Base-by-base conservation (phyloP, 257 asterid species). In the Fraxinus cuspidata region DNA sequence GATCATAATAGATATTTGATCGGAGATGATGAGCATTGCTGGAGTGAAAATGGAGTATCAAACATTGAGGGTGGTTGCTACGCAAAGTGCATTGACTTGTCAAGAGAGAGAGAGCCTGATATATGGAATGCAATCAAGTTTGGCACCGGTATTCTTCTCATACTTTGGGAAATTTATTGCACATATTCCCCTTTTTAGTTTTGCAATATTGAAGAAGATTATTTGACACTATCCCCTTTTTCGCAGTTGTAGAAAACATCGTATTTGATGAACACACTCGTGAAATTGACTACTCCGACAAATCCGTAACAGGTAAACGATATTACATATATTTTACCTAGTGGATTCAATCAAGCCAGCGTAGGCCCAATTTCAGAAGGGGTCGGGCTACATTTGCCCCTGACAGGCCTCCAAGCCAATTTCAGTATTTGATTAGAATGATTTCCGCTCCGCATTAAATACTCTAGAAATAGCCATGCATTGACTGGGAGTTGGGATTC, bases 1-100 rank as follows among this genome's bases (percentile, higher is more conserved):
- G 98, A 94, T 65, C 97, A 87, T 66, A 94, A 94, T 35, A 79
- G 99, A 81, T 90, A 89, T 80, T 84, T 94, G 75, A 90, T 94
- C 38, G 99, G 99, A 78, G 99, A 94, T n/a, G 99, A 94, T 51
- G 99, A 94, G 84, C 99, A 94, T 34, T 94, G 99, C 79, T 94
- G 99, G 99, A 88, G 98, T 67, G 96, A 89, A 7, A 86, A 85
- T 66, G 99, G 99, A 0, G 98, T 94, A 12, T 92, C 99, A 0
- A 94, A 94, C 84, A 94, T 94, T 32, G 99, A 94, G 78, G 98
- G 97, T 19, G 98, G 98, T 58, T 94, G 98, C 86, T 94, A 94
- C 74, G 98, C 98, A 0, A 94, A 94, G 79, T 94, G 99, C 89
- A 82, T 94, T 32, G 99, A 94, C 84, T 84, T 94, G 81, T 79